A percentile compares a stretch with the other conserved stretches of the same genome.
phyloP scores from a whole-genome alignment of 1,284 basidiomycete species.

The Puccinia triticina region DNA sequence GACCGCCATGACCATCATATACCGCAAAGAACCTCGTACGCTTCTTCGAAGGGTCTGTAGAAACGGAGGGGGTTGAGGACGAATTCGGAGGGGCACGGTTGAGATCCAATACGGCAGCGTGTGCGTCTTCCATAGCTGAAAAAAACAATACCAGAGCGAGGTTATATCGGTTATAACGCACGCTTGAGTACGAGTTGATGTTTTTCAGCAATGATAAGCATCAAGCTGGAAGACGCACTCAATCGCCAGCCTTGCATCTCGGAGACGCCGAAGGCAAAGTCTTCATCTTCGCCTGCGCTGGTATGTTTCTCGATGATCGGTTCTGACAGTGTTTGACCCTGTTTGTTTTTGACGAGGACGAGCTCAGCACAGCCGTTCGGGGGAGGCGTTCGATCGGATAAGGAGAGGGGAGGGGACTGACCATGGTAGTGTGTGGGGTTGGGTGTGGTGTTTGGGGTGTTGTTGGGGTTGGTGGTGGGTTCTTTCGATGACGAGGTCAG shows the following conservation, averaged over 20 bases:
- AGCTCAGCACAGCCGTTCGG: neutral
- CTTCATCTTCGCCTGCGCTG: constrained; percentile 74
- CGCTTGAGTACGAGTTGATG: neutral
- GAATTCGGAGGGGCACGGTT: constrained; percentile 55
- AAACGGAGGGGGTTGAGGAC: constrained; percentile 60
- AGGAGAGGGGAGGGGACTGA: neutral
- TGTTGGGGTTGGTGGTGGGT: too few relatives aligned
- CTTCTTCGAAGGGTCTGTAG: constrained; percentile 63
- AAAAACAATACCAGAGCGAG: neutral
- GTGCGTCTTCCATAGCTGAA: constrained; percentile 95
- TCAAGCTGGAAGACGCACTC: constrained; percentile 67
- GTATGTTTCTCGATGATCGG: constrained; percentile 83
- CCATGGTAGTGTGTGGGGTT: neutral
- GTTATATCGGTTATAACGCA: constrained; percentile 36
- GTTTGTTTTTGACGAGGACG: neutral
- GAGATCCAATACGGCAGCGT: constrained; percentile 73
- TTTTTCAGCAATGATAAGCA: neutral
- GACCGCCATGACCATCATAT: constrained; percentile 97
- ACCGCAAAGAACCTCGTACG: constrained; percentile 82
- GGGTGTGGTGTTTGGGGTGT: too few relatives aligned
- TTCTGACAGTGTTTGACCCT: constrained; percentile 63
- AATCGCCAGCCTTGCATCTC: constrained; percentile 99
- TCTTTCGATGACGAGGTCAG: too few relatives aligned
- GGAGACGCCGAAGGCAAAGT: constrained; percentile 78
- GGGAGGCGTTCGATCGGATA: neutral